Percentiles rank a stretch among this genome's conserved stretches.
Conservation (phyloP, 2,329 filamentous ascomycete genomes). For the Fusarium fujikuroi region DNA sequence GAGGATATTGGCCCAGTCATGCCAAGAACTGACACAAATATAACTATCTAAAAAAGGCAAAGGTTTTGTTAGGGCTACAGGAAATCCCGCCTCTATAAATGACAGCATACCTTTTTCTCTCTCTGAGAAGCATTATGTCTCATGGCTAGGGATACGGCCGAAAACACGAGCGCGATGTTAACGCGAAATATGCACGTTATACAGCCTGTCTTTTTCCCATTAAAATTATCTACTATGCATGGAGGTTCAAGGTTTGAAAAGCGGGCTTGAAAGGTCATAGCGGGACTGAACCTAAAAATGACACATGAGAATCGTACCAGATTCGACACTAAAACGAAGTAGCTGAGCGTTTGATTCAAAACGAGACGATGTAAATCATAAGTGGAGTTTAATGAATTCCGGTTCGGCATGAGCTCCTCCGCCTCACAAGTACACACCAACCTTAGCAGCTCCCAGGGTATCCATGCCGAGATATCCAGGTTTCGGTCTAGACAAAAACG, state of each 20-base stretch:
- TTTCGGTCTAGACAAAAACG: accelerated
- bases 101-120: too few species aligned
- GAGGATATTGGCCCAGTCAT: not conserved
- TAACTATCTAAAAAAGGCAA: too few species aligned
- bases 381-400: not conserved
- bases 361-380: not conserved
- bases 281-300: not conserved
- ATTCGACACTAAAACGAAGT: not conserved
- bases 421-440: not conserved
- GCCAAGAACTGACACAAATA: not conserved
- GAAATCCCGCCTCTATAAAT: too few species aligned
- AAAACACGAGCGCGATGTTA: not conserved
- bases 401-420: not conserved
- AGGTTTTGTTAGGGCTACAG: too few species aligned
- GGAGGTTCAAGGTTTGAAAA: not conserved
- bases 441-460: not conserved
- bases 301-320: too few species aligned
- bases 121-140: not conserved
- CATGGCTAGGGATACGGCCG: not conserved
- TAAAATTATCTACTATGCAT: not conserved
- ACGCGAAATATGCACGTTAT: not conserved
- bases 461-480: not conserved
- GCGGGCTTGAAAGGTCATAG: not conserved
- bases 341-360: not conserved
- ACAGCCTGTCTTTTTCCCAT: too few species aligned